Evolutionary conservation across 768 basidiomycete genomes (phyloP), one percentile per base, ranked within the genome.

Genomic region (Tricholoma matsutake): DNA sequence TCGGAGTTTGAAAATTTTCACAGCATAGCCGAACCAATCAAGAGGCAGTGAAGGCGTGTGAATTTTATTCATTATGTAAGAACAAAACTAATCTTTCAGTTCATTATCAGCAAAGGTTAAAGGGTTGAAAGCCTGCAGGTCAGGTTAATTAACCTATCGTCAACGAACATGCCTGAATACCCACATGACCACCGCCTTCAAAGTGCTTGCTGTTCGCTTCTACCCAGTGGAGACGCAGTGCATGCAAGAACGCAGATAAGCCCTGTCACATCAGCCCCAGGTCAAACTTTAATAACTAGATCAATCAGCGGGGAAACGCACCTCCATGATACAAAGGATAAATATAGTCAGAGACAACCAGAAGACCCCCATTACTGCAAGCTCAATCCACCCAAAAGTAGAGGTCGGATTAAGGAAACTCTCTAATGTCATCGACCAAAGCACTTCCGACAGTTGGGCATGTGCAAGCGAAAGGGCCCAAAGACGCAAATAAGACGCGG

Each of bases 391-490:
- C 6, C 87, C 93, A 52, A 88, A 76, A 64, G 93, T 73, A 54
- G 87, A 81, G n/a, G 81, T 72, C 56, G 89, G 81, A 47, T 84
- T 84, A 8, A 94, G 73, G 65, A 81, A 80, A 6, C 73, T 68
- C 54, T 74, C 89, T 51, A 99, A 65, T 0, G 92, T 94, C 95
- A 96, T 96, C 56, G 72, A 71, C 92, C 94, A 96, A 60, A 96
- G 78, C 57, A 96, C 94, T 73, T 95, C 95, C 39, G 94, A 96
- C 16, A 99, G 81, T 76, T 98, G 97, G 18, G 97, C 94, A 76
- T 99, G 97, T 10, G 97, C 97, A 56, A 99, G 84, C 25, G 97
- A 99, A 6, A 99, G 84, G 18, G 97, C 97, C 96, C 96, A 98
- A 39, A 99, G 81, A 71, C 96, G 91, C 53, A 94, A 84, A 75